These are phyloP conservation scores for Turnera subulata DNA, from an alignment of 345 rosid genomes.

Conservation along the genomic window DNA sequence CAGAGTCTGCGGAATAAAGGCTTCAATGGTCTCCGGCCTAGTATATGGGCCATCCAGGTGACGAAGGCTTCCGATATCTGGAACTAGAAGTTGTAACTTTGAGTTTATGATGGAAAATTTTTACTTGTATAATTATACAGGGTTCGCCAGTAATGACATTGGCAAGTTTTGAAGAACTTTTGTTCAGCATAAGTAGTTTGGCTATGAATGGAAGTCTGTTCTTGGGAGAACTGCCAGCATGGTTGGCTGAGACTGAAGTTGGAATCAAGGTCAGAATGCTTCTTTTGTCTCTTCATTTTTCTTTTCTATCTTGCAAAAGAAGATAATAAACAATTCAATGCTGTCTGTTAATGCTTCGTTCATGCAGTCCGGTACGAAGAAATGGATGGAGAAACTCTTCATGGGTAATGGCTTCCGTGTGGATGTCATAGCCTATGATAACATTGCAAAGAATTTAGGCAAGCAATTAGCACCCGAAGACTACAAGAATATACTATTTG, in stretches of 20 bases:
- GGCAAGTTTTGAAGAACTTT: slow-evolving; percentile 60
- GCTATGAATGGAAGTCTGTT: slow-evolving; percentile 61
- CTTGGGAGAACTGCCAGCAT: slow-evolving; percentile 66
- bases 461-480: slow-evolving; percentile 36
- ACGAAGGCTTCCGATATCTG: slow-evolving; percentile 7
- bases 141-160: slow-evolving; percentile 61
- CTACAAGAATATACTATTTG: slow-evolving; percentile 48
- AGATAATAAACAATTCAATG: slow-evolving; percentile 8
- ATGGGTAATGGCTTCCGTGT: slow-evolving; percentile 64
- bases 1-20: slow-evolving; percentile 51
- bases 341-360: background rate
- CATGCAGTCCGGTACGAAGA: slow-evolving; percentile 41
- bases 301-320: background rate
- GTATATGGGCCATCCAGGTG: slow-evolving; percentile 91
- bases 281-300: slow-evolving; percentile 2
- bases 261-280: slow-evolving; percentile 40
- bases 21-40: slow-evolving; percentile 66
- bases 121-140: slow-evolving; percentile 26
- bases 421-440: slow-evolving; percentile 40
- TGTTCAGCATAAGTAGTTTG: slow-evolving; percentile 51
- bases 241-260: slow-evolving; percentile 56
- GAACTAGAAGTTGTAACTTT: background rate
- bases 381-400: slow-evolving; percentile 65
- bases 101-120: slow-evolving; percentile 7
- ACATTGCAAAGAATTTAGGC: slow-evolving; percentile 54